Base-by-base conservation (phyloP, 2,329 filamentous ascomycete genomes). In the Alternaria tenuissima region DNA sequence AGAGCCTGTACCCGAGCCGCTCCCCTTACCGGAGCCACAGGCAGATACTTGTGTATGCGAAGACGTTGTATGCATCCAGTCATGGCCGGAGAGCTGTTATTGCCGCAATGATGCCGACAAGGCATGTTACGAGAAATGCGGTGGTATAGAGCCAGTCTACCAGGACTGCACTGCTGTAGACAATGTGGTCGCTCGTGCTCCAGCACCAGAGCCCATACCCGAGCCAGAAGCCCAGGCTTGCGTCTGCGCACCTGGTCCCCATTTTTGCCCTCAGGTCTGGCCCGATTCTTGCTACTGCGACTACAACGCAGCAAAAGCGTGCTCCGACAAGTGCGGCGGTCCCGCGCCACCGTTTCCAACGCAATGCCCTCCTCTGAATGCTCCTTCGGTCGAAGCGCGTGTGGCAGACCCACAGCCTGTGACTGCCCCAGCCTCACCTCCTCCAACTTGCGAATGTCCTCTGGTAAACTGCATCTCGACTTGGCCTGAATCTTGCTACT, bases 401-500 rank as follows among this genome's bases (percentile, higher is more conserved):
- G 20, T 36, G 16, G 30, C 46, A 24, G 46, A 48, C 5, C 46
- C 46, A 24, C 4, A 36, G 6, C 20, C 46, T 0, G 20, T 22
- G 1, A 7, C 30, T 48, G 30, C 7, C 12, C 5, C 46, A 7
- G 39, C 7, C 4, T 12, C 22, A 5, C 46, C 32, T 8, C 48
- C 44, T 4, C 42, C 39, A 20, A 24, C 11, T 28, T 77, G 75
- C 54, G 52, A 59, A 24, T 77, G 71, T 58, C 70, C 74, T 5
- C 16, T 52, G 5, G 42, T 55, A 12, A 43, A 52, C 14, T 77
- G 75, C 52, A 42, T 62, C 1, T 62, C 69, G 44, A 22, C 63
- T 8, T 75, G 62, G 59, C 74, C 75, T 7, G 54, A 73, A n/a
- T 68, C 66, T 14, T 78, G 75, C 62, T 62, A 71, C 46, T 78